Evolutionary conservation across 495 filamentous ascomycete species (phyloP).

Genomic region (Aspergillus ellipticus): DNA sequence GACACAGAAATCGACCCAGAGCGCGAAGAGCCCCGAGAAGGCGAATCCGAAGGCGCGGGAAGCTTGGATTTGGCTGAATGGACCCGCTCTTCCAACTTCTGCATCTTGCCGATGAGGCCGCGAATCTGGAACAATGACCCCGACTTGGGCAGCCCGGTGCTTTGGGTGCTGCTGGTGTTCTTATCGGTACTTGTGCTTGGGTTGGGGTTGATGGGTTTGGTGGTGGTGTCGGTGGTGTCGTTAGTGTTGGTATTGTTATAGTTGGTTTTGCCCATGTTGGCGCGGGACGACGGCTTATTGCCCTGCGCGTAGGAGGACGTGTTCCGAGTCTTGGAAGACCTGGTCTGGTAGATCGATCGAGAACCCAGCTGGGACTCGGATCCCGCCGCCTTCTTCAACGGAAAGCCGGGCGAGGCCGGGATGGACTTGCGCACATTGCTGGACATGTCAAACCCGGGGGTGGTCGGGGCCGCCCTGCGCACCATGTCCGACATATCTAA

Average conservation of each 20-base stretch:
- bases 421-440: constrained; percentile 40
- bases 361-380: constrained; percentile 30
- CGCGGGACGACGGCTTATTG: constrained; percentile 15
- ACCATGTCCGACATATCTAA: constrained; percentile 45
- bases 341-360: constrained; percentile 41
- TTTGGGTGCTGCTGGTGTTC: constrained; percentile 16
- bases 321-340: constrained; percentile 25
- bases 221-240: too few relatives aligned
- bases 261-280: constrained; percentile 17
- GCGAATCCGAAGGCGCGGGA: constrained; percentile 72
- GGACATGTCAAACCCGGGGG: constrained; percentile 46
- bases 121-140: constrained; percentile 91
- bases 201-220: too few relatives aligned
- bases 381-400: constrained; percentile 35
- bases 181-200: constrained; percentile 20
- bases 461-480: constrained; percentile 43
- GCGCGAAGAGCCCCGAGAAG: constrained; percentile 76
- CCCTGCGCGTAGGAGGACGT: constrained; percentile 19
- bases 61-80: constrained; percentile 92
- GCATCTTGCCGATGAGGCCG: constrained; percentile 92
- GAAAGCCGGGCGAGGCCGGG: constrained; percentile 43
- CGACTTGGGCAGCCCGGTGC: constrained; percentile 62
- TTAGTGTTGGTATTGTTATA: constrained; percentile 4
- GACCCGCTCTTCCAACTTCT: constrained; percentile 86
- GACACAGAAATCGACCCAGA: constrained; percentile 41